phyloP scores from a whole-genome alignment of 495 filamentous ascomycete species.

The Neohortaea acidophila region DNA sequence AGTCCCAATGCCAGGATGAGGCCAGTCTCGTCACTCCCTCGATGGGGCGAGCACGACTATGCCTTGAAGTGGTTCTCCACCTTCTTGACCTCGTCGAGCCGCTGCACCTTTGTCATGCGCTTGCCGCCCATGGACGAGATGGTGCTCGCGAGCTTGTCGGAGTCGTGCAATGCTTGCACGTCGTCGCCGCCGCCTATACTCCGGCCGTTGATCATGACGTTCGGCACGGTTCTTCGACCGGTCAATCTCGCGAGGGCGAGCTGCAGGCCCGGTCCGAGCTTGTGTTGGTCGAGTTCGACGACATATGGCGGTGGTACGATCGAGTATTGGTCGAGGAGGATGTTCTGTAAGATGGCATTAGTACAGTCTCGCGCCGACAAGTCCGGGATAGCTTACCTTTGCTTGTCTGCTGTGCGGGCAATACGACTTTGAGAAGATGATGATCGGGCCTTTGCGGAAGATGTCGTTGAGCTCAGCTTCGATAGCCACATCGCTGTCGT shows the following conservation, averaged over 20 bases:
- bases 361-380: no score
- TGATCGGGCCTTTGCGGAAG: slow-evolving; percentile 67
- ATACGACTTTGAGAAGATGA: slow-evolving; percentile 91
- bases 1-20: no score
- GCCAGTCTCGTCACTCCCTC: no score
- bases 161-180: slow-evolving; percentile 52
- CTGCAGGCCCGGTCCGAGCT: slow-evolving; percentile 57
- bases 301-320: slow-evolving; percentile 74
- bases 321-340: slow-evolving; percentile 66
- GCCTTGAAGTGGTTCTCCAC: no score
- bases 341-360: slow-evolving; percentile 20
- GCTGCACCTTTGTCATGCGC: slow-evolving; percentile 34
- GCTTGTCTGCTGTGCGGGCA: slow-evolving; percentile 73
- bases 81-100: slow-evolving; percentile 2
- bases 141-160: slow-evolving; percentile 53
- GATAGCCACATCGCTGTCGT: slow-evolving; percentile 35
- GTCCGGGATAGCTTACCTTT: slow-evolving; percentile 47
- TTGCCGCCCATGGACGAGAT: slow-evolving; percentile 60
- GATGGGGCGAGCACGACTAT: no score
- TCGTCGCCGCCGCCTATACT: slow-evolving; percentile 89
- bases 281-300: slow-evolving; percentile 78
- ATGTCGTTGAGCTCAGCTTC: slow-evolving; percentile 56
- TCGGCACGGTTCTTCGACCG: slow-evolving; percentile 74
- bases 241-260: slow-evolving; percentile 51
- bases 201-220: slow-evolving; percentile 71